Conservation (phyloP, 805 yeast genomes). For the Metschnikowia colocasiae region DNA sequence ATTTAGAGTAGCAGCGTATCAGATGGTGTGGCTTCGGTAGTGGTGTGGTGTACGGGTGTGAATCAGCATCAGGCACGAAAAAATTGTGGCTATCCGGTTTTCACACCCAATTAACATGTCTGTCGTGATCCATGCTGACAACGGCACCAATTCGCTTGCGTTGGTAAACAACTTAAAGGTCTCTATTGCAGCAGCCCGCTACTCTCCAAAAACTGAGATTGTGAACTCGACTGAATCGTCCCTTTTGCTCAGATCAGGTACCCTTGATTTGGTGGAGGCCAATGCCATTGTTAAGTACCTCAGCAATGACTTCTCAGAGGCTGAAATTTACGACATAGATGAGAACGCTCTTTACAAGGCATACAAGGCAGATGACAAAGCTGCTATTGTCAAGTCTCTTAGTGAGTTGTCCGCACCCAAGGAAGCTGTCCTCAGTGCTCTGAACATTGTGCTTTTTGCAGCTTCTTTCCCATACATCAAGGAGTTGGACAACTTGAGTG, state of each 20-base stretch:
- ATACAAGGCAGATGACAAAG: conserved; percentile 33
- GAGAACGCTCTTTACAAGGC: conserved; percentile 44
- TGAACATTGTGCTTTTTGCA: conserved; percentile 58
- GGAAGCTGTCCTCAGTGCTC: conserved; percentile 37
- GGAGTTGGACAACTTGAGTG: conserved; percentile 14
- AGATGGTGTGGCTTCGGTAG: neutral
- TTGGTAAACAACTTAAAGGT: conserved; percentile 26
- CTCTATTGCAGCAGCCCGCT: conserved; percentile 22
- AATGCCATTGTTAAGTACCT: conserved; percentile 69
- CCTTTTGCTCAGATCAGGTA: conserved; percentile 29
- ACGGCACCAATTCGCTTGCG: conserved; percentile 19
- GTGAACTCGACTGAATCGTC: conserved; percentile 23
- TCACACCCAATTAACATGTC: conserved; percentile 9
- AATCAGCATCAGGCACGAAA: neutral
- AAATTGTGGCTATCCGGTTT: neutral
- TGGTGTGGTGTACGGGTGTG: conserved; percentile 10
- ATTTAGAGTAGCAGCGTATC: no score
- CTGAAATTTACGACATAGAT: conserved; percentile 36
- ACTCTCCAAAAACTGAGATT: conserved; percentile 15
- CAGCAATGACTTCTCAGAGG: conserved; percentile 43
- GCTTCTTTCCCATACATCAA: conserved; percentile 47
- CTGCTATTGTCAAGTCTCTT: conserved; percentile 16
- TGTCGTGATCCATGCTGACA: conserved; percentile 16
- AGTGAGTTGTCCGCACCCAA: conserved; percentile 12
- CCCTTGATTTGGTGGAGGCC: conserved; percentile 55